Evolutionary conservation across 192 early-diverging fungal genomes (phyloP).

Genomic region (Phlyctochytrium bullatum): DNA sequence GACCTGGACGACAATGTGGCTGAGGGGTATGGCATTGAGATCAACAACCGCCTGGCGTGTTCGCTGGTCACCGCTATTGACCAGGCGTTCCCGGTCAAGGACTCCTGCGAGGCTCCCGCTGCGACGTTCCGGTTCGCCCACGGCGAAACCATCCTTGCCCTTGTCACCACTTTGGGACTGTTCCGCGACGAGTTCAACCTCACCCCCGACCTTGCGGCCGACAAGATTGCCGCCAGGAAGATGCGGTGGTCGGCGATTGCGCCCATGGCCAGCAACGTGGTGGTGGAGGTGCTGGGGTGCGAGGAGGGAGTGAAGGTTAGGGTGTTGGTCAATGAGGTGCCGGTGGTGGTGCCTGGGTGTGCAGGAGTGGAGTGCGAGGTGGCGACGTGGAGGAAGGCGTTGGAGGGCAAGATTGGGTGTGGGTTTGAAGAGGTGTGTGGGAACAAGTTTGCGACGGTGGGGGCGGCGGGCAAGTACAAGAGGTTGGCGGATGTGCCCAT

Average conservation of each 20-base stretch:
- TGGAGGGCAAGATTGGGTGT: slow-evolving; percentile 29
- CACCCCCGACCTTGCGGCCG: slow-evolving; percentile 21
- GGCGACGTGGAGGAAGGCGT: slow-evolving; percentile 3
- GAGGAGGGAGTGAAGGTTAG: slow-evolving; percentile 6
- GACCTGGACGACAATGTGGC: slow-evolving; percentile 17
- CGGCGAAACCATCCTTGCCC: slow-evolving; percentile 29
- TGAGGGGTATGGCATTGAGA: slow-evolving; percentile 16
- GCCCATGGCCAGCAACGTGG: slow-evolving; percentile 31
- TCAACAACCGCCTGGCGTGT: slow-evolving; percentile 29
- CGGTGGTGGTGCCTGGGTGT: slow-evolving; percentile 28
- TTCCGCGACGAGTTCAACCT: slow-evolving; percentile 8
- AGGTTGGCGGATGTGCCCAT: background rate
- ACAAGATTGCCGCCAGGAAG: slow-evolving; percentile 13
- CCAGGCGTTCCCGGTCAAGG: background rate
- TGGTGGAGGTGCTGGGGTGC: slow-evolving; percentile 31
- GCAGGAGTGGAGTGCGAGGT: slow-evolving; percentile 10
- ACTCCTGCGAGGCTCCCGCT: slow-evolving; percentile 3
- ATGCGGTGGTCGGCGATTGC: slow-evolving; percentile 15
- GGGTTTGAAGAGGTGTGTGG: slow-evolving; percentile 30
- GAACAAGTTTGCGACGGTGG: slow-evolving; percentile 12
- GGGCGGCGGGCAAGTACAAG: slow-evolving; percentile 12
- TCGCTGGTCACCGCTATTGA: slow-evolving; percentile 25
- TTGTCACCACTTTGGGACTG: slow-evolving; percentile 29
- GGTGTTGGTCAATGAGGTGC: slow-evolving; percentile 17
- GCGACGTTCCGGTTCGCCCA: slow-evolving; percentile 30